Base-by-base conservation (phyloP, 2,329 filamentous ascomycete species). In the Colletotrichum filicis region DNA sequence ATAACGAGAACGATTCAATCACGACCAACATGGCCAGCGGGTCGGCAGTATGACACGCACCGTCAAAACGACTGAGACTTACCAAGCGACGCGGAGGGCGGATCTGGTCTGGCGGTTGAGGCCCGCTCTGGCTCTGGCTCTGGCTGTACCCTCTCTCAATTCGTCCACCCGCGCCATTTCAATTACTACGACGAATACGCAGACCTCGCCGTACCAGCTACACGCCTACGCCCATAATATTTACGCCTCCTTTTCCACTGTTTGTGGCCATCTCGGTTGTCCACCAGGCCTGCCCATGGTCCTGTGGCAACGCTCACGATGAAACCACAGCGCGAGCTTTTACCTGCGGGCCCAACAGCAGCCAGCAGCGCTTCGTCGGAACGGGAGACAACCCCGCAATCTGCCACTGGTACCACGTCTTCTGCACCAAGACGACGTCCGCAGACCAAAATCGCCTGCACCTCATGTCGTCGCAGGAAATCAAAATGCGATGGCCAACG, bases 401-500 rank as follows among this genome's bases (percentile, higher is more conserved):
- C 70, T 26, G 53, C 55, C 11, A 37, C 66, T 19, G 66, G 70
- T 28, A 63, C 63, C 28, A 35, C 61, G 5, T 57, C 74, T 3
- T 67, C 65, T 19, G 57, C 60, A 28, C 68, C 64, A 24, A 74
- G 61, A 28, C 69, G 67, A 19, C 72, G 68, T 9, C 72, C 74
- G 6, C 74, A 75, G 68, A 75, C 74, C 5, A 74, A 68, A 24
- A 71, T 75, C 12, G 74, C 74, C 4, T 75, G 74, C 68, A 74
- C 74, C 2, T 65, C 74, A 11, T 75, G 74, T 24, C 74, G 74
- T 4, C 64, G 73, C 26, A 55, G 72, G 49, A 74, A 74, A 30
- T 74, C 73, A 12, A 75, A 75, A 59, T 75, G 74, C 42, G 74
- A 75, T 32, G 74, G 74, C 24, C 30, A 52, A 22, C 74, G 74